These are phyloP conservation scores for Cercospora janseana DNA, from an alignment of 2,329 filamentous ascomycete species.

Conservation along the genomic window DNA sequence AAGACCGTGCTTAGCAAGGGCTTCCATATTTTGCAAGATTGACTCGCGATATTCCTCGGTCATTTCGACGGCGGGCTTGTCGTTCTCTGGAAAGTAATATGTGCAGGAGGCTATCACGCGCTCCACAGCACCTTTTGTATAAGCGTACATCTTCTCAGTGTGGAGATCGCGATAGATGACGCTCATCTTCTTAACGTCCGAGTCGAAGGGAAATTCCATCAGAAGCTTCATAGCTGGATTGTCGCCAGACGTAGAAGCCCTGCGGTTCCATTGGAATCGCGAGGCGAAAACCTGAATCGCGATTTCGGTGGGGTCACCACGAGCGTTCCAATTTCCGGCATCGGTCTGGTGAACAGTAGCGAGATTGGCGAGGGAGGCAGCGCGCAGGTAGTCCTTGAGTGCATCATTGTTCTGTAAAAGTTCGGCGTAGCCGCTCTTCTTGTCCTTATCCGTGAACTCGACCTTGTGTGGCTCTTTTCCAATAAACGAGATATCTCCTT, in stretches of 20 bases:
- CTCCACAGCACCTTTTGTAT: conserved; percentile 69
- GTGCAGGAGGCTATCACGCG: conserved; percentile 64
- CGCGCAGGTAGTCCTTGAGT: conserved; percentile 55
- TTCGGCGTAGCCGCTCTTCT: conserved; percentile 23
- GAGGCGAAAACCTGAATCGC: conserved; percentile 72
- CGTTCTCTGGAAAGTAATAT: conserved; percentile 35
- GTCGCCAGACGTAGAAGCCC: conserved; percentile 30
- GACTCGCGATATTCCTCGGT: conserved; percentile 53
- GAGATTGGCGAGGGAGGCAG: conserved; percentile 65
- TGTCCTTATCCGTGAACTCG: conserved; percentile 21
- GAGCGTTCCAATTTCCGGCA: conserved; percentile 60
- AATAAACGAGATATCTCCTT: conserved; percentile 56
- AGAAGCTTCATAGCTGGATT: conserved; percentile 54
- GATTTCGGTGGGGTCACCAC: conserved; percentile 69
- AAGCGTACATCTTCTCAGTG: conserved; percentile 45
- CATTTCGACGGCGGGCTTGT: conserved; percentile 49
- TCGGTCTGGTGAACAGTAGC: conserved; percentile 59
- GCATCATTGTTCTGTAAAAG: conserved; percentile 48
- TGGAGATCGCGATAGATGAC: conserved; percentile 67
- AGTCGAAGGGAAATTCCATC: conserved; percentile 72
- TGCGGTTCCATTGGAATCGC: conserved; percentile 52
- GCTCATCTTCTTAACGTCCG: conserved; percentile 73
- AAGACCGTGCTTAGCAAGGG: conserved; percentile 60
- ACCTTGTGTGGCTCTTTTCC: conserved; percentile 27
- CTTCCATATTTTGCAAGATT: conserved; percentile 67